Percentiles rank a stretch among this genome's conserved stretches.
Evolutionary conservation across 208 protist genomes (phyloP).

Genomic region (Leishmania aethiopica): DNA sequence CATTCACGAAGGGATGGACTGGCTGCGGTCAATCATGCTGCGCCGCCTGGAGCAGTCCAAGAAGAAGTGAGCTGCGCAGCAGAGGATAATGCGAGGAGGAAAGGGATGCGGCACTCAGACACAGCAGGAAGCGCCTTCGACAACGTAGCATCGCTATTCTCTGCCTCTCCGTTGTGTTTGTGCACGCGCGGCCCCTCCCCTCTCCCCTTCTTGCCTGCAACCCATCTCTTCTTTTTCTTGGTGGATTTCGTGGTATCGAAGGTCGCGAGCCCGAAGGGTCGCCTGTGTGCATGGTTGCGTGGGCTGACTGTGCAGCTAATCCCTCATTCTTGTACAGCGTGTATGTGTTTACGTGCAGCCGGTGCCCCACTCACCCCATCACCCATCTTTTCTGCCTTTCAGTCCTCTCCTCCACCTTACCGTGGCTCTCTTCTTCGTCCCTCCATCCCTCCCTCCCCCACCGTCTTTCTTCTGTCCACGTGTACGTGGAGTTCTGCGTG

Average conservation of each 20-base stretch:
- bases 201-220: background rate
- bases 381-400: background rate
- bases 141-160: background rate
- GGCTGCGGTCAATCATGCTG: constrained; percentile 62
- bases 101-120: background rate
- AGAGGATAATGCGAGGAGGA: constrained; percentile 2
- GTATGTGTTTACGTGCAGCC: too few relatives aligned
- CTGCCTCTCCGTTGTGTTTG: background rate
- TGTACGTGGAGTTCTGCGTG: background rate
- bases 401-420: background rate
- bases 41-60: constrained; percentile 33
- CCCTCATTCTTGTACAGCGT: background rate
- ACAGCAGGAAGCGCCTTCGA: background rate
- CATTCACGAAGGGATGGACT: constrained; percentile 72
- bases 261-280: background rate
- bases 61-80: constrained; percentile 30
- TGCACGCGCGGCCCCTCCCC: background rate
- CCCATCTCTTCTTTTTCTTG: background rate
- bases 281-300: background rate
- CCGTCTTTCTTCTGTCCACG: background rate
- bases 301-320: background rate
- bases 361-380: background rate
- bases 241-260: background rate
- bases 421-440: background rate
- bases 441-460: background rate